Conservation (phyloP, 345 rosid genomes). For the Acer yangbiense region DNA sequence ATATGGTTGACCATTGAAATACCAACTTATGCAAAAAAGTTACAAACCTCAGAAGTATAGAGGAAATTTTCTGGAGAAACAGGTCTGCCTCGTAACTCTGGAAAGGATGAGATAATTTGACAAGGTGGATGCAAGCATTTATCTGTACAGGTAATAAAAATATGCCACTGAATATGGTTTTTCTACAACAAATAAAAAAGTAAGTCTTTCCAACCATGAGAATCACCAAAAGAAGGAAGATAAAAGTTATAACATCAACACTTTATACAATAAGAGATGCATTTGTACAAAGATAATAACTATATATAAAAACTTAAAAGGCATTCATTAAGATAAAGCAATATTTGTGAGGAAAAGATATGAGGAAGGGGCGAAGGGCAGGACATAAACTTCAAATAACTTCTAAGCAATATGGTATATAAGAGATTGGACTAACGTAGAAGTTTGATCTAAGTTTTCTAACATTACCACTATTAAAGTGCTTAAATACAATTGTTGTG, state of each 20-base stretch:
- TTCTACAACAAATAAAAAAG: background rate
- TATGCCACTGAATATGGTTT: background rate
- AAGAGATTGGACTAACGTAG: too few species aligned
- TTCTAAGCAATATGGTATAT: too few species aligned
- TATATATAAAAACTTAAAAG: too few species aligned
- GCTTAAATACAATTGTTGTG: too few species aligned
- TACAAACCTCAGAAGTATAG: slow-evolving; percentile 51
- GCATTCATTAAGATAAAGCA: too few species aligned
- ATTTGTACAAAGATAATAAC: too few species aligned
- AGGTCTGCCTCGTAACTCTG: slow-evolving; percentile 32
- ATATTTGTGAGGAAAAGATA: too few species aligned
- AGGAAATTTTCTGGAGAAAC: slow-evolving; percentile 34
- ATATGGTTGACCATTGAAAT: slow-evolving; percentile 5
- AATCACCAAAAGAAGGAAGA: slow-evolving; percentile 1
- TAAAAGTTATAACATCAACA: background rate
- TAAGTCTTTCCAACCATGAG: background rate
- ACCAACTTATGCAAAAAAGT: background rate
- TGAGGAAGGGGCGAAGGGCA: too few species aligned
- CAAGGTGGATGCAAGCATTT: slow-evolving; percentile 41
- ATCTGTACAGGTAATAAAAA: slow-evolving; percentile 31
- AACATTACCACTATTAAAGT: too few species aligned
- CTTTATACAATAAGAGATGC: too few species aligned
- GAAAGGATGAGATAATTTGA: slow-evolving; percentile 25
- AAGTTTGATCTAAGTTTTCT: too few species aligned
- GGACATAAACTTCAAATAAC: too few species aligned